Base-by-base conservation (phyloP, 257 asterid species). In the Fraxinus cuspidata region DNA sequence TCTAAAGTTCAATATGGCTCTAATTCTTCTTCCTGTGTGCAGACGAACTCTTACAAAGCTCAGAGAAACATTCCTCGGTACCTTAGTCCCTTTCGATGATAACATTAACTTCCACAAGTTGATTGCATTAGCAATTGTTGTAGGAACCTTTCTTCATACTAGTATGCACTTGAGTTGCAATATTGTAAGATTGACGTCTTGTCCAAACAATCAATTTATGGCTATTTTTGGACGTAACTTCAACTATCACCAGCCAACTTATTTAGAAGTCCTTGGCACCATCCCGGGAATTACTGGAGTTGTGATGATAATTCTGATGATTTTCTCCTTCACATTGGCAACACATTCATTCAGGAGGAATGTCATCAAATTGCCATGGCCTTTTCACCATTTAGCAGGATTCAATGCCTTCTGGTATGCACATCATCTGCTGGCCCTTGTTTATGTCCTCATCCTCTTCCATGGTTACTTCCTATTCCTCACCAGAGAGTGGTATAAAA, bases 371-470 rank as follows among this genome's bases (percentile, higher is more conserved):
- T 71, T 95, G 70, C 92, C 92, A 0, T 70, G 86, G 80, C 93
- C 94, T 0, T 87, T 93, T 67, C 88, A 80, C 78, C 85, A 83
- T 77, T 81, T 95, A 81, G 94, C 97, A 0, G 99, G 99, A 69
- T 95, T 95, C 72, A 95, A 95, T 21, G 75, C 98, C 31, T 93
- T 95, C 73, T 93, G 99, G 99, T 95, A 91, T 73, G 96, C 98
- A 4, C 98, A 95, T 76, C 99, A 93, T 83, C 64, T 95, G 82
- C 82, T 95, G 78, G 91, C 79, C 9, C 10, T 93, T n/a, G 97
- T 84, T 28, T 92, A 95, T 60, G 18, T 88, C 79, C 90, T 95
- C 85, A 74, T 95, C 81, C 79, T 93, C 78, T 9, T 90, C 69
- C 99, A 95, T 38, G 96, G 97, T 23, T 91, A 86, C 92, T 89